Evolutionary conservation across 768 basidiomycete species (phyloP).

Genomic region (Clitopilus passeckerianus): DNA sequence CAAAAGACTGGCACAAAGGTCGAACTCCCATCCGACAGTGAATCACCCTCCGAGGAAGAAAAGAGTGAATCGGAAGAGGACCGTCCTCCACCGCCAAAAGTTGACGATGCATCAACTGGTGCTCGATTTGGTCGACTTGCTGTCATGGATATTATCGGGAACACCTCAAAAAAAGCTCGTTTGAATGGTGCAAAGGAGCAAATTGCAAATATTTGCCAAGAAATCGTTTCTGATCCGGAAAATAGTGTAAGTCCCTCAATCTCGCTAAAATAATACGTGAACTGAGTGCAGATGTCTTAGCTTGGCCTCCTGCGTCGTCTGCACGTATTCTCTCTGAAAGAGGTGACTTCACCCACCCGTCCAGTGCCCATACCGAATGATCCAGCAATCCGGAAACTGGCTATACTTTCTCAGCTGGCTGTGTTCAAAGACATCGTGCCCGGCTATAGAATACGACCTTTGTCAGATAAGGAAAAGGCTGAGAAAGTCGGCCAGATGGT

Average conservation of each 20-base stretch:
- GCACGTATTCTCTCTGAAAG: constrained; percentile 80
- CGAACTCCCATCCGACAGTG: constrained; percentile 6
- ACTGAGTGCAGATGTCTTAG: constrained; percentile 33
- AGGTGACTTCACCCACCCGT: constrained; percentile 65
- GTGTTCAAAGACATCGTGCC: constrained; percentile 97
- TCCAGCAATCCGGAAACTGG: constrained; percentile 76
- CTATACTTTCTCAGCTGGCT: constrained; percentile 85
- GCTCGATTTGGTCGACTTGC: constrained; percentile 85
- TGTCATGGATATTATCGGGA: constrained; percentile 65
- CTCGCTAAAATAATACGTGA: not conserved
- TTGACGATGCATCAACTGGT: constrained; percentile 77
- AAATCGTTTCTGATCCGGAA: constrained; percentile 92
- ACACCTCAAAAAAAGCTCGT: constrained; percentile 57
- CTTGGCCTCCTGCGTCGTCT: constrained; percentile 85
- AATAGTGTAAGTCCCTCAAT: constrained; percentile 63
- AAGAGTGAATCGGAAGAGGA: constrained; percentile 20
- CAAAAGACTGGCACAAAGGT: constrained; percentile 46
- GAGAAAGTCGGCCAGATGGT: constrained; percentile 97
- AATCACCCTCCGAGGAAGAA: not conserved
- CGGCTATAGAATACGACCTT: constrained; percentile 87
- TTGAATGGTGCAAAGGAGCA: constrained; percentile 87
- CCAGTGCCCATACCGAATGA: constrained; percentile 76
- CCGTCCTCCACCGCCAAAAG: constrained; percentile 21
- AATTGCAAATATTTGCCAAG: constrained; percentile 90
- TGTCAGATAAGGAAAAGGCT: constrained; percentile 86